Evolutionary conservation across 1,284 basidiomycete species (phyloP).

Genomic region (Termitomyces sp.): DNA sequence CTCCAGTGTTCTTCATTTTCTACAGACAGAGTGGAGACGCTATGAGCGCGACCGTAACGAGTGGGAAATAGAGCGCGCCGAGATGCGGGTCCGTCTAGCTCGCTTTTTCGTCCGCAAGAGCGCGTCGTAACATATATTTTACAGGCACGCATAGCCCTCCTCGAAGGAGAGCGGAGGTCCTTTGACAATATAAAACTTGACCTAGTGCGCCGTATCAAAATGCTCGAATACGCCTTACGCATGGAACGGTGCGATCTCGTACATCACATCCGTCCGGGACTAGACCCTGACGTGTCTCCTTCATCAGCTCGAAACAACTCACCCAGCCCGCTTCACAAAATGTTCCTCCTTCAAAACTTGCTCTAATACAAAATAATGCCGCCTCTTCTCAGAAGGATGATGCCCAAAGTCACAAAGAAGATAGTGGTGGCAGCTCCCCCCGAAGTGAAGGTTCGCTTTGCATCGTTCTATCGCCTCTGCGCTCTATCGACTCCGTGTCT

Average conservation of each 20-base stretch:
- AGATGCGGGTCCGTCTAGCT: conserved; percentile 82
- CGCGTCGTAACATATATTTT: conserved; percentile 19
- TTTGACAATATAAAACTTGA: conserved; percentile 97
- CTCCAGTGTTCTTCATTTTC: conserved; percentile 92
- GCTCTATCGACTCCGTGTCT: conserved; percentile 7
- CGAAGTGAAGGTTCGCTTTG: conserved; percentile 64
- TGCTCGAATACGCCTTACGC: conserved; percentile 94
- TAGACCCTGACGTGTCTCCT: conserved; percentile 27
- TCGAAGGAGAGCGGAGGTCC: conserved; percentile 93
- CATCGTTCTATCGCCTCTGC: conserved; percentile 9
- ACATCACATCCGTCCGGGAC: conserved; percentile 15
- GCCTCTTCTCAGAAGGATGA: conserved; percentile 63
- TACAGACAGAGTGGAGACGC: conserved; percentile 96
- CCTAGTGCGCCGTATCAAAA: conserved; percentile 93
- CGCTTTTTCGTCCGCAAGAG: conserved; percentile 22
- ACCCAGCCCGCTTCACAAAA: conserved; percentile 49
- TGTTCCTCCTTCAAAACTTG: conserved; percentile 56
- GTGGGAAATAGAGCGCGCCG: conserved; percentile 99
- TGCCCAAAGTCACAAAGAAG: conserved; percentile 62
- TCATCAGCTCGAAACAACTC: conserved; percentile 74
- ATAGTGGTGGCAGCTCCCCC: conserved; percentile 73
- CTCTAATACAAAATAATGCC: conserved; percentile 50
- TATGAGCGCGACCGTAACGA: conserved; percentile 98
- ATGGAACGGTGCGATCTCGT: conserved; percentile 76
- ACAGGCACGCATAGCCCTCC: conserved; percentile 92